Percentiles rank a stretch among this genome's conserved stretches.
These are phyloP conservation scores for Hammondia hammondi DNA, from an alignment of 169 alveolate genomes.

Conservation along the genomic window DNA sequence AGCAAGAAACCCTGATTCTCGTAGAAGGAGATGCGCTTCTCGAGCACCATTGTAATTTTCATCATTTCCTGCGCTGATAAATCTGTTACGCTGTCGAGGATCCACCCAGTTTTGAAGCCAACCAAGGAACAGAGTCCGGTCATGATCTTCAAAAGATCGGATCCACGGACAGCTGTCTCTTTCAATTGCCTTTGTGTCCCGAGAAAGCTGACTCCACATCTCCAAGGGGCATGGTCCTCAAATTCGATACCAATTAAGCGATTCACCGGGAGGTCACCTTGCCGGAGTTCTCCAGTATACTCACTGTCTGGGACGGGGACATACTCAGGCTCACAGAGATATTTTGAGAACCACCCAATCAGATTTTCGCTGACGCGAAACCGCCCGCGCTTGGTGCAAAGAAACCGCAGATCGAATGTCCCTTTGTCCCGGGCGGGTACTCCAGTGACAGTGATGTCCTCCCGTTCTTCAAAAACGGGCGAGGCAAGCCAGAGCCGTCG, in stretches of 20 bases:
- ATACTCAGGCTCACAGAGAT: conserved; percentile 49
- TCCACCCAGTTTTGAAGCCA: conserved; percentile 43
- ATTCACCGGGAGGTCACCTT: conserved; percentile 8
- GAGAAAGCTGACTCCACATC: conserved; percentile 55
- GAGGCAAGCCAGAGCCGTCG: conserved; percentile 39
- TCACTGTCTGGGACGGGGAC: conserved; percentile 15
- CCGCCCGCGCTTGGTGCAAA: conserved; percentile 26
- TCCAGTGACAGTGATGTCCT: background rate
- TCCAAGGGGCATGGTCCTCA: conserved; percentile 28
- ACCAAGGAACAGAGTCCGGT: conserved; percentile 36
- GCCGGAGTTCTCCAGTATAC: background rate
- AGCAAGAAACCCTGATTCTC: conserved; percentile 47
- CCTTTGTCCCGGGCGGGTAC: conserved; percentile 55
- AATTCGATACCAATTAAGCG: conserved; percentile 52
- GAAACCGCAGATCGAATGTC: background rate
- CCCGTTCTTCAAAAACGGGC: conserved; percentile 8
- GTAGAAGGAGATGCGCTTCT: conserved; percentile 37
- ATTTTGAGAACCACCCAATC: conserved; percentile 39
- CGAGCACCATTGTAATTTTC: conserved; percentile 38
- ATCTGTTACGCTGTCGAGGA: conserved; percentile 40
- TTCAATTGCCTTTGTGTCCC: conserved; percentile 5
- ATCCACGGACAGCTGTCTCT: conserved; percentile 36
- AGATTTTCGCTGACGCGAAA: conserved; percentile 7
- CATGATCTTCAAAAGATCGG: conserved; percentile 8
- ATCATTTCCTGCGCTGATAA: background rate